These are phyloP conservation scores for Primulina tabacum DNA, from an alignment of 257 asterid species.

Conservation along the genomic window DNA sequence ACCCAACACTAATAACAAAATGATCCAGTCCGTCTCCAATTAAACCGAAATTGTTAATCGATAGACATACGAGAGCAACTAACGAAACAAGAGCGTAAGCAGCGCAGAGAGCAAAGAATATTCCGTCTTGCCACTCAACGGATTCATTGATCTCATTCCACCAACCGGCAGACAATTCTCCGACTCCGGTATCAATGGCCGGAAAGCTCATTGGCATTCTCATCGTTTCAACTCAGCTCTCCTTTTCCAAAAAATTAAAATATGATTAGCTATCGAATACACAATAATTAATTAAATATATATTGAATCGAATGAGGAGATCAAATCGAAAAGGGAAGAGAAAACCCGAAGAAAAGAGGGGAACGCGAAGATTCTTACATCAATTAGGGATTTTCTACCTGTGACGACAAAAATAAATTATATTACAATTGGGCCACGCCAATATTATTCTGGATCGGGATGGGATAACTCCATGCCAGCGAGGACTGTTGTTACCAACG, in stretches of 20 bases:
- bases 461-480: no score
- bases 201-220: slow-evolving; percentile 44
- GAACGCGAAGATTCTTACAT: background rate
- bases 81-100: slow-evolving; percentile 70
- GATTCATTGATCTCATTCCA: slow-evolving; percentile 91
- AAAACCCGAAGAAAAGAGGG: background rate
- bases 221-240: slow-evolving; percentile 40
- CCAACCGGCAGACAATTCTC: slow-evolving; percentile 45
- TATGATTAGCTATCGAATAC: slow-evolving; percentile 30
- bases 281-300: background rate
- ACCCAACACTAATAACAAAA: background rate
- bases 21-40: background rate
- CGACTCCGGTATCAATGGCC: slow-evolving; percentile 38
- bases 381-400: background rate
- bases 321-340: slow-evolving; percentile 22
- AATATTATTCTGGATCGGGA: no score
- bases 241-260: slow-evolving; percentile 28
- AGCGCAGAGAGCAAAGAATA: slow-evolving; percentile 78
- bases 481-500: no score
- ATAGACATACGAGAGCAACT: slow-evolving; percentile 67
- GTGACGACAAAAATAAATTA: background rate
- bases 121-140: slow-evolving; percentile 81
- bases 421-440: no score
- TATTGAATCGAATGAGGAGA: slow-evolving; percentile 23
- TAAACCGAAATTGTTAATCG: slow-evolving; percentile 1